phyloP scores from a whole-genome alignment of 163 green algal genomes.

The Coccomyxa subellipsoidea region DNA sequence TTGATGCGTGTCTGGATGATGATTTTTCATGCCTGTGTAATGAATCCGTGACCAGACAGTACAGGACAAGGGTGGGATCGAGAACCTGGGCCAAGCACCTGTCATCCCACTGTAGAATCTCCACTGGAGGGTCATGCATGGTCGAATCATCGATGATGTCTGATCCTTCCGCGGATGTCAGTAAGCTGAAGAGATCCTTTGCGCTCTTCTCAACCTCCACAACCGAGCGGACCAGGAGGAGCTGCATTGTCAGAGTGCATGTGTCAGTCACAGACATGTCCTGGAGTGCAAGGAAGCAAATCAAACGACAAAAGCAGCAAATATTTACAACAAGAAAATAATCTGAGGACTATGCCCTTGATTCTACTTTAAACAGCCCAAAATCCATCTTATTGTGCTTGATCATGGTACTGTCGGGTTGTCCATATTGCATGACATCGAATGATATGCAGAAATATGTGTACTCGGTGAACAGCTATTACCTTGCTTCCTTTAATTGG shows the following conservation, averaged over 20 bases:
- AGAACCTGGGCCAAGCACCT: background rate
- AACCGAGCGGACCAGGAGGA: background rate
- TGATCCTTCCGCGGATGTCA: background rate
- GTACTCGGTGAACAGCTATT: background rate
- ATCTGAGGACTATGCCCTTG: too few species aligned
- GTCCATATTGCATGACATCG: background rate
- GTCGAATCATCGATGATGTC: slow-evolving; percentile 3
- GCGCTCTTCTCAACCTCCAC: background rate
- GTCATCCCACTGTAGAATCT: background rate
- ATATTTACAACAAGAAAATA: background rate
- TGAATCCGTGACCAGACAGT: background rate
- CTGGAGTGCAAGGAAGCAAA: background rate
- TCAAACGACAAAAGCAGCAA: background rate
- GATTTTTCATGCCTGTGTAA: background rate
- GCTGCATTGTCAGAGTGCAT: background rate
- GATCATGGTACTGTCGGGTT: background rate
- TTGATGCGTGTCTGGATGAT: background rate
- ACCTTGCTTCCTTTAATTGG: background rate
- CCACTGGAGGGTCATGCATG: background rate
- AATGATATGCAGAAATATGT: background rate
- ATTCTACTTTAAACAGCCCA: background rate
- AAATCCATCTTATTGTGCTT: background rate
- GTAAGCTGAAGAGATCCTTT: background rate
- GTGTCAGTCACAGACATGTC: background rate
- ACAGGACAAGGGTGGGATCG: background rate